Base-by-base conservation (phyloP, 108 stramenopile species). In the Bacterosira constricta region DNA sequence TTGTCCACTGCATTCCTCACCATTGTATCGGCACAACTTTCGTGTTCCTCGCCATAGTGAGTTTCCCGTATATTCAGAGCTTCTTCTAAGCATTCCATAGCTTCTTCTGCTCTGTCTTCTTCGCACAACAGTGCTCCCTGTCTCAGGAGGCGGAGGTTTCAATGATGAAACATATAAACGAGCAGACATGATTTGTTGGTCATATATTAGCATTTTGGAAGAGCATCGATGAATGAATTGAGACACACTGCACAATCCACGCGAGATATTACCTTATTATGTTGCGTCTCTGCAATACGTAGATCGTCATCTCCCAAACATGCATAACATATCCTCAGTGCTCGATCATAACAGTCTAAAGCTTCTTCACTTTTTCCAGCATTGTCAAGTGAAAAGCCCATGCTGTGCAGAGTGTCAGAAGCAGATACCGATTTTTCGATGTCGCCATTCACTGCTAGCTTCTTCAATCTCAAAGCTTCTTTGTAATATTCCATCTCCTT, bases 101-200 rank as follows among this genome's bases (percentile, higher is more conserved):
- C 82, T 23, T 71, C 79, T 23, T 83, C 82, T 21, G 61, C 44
- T 39, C 54, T 51, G 46, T 74, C 79, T 47, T 49, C 73, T 15
- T 83, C 82, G 39, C 82, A 83, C 55, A 80, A 67, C 13, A 83
- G 37, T 23, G 82, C 82, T 5, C 82, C 82, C 74, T 74, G 52
- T 39, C 11, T 13, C 23, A 26, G 6, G 20, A 29, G 12, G 12
- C 8, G 31, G 7, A 15, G 15, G 31, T 17, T 35, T 18, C 13
- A 34, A 23, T 15, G 29, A 2, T 13, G 7, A 31, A 49, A 30
- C 8, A 35, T 23, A 64, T 45, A 5, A 64, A 36, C 15, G 50
- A 42, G n/a, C n/a, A n/a, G 27, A 26, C 17, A 44, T 45, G 18
- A 3, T 20, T 44, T n/a, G n/a, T n/a, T n/a, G n/a, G n/a, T n/a